These are phyloP conservation scores for Colletotrichum magnum DNA, from an alignment of 2,329 filamentous ascomycete species.

Conservation along the genomic window DNA sequence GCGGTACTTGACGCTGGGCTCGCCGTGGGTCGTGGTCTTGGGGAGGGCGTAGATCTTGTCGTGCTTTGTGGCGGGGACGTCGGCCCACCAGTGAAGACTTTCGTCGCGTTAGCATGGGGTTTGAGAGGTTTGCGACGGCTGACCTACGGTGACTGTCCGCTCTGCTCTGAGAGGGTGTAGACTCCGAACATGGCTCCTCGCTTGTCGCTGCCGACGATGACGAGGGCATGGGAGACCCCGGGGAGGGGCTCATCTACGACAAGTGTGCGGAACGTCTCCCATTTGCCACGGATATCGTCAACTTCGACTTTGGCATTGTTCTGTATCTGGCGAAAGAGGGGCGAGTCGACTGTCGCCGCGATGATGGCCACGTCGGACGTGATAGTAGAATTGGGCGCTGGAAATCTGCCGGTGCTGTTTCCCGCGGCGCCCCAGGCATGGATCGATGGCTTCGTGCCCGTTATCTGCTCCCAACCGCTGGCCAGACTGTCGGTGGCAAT, in stretches of 20 bases:
- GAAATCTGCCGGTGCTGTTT: background rate
- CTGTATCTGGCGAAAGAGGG: constrained; percentile 40
- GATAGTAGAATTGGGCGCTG: background rate
- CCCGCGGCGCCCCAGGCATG: constrained; percentile 7
- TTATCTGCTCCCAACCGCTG: constrained; percentile 28
- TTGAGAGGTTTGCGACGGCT: background rate
- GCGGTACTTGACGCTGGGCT: constrained; percentile 71
- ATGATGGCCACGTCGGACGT: constrained; percentile 14
- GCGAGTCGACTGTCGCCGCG: constrained; percentile 40
- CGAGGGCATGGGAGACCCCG: constrained; percentile 58
- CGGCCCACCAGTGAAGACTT: constrained; percentile 72
- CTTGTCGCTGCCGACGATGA: constrained; percentile 71
- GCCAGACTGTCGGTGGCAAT: constrained; percentile 29
- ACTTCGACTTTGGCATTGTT: constrained; percentile 43
- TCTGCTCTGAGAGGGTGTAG: constrained; percentile 73
- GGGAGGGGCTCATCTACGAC: constrained; percentile 63
- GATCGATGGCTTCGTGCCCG: constrained; percentile 23
- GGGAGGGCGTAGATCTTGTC: constrained; percentile 62
- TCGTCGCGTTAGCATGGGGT: background rate
- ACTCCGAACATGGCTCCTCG: constrained; percentile 73
- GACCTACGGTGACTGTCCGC: constrained; percentile 68
- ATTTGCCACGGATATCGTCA: constrained; percentile 56
- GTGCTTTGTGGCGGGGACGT: constrained; percentile 64
- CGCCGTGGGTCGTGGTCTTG: constrained; percentile 52
- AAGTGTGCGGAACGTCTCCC: constrained; percentile 68